Evolutionary conservation across 2,329 filamentous ascomycete species (phyloP), one percentile per base, ranked within the genome.

Genomic region (Aspergillus fructus): DNA sequence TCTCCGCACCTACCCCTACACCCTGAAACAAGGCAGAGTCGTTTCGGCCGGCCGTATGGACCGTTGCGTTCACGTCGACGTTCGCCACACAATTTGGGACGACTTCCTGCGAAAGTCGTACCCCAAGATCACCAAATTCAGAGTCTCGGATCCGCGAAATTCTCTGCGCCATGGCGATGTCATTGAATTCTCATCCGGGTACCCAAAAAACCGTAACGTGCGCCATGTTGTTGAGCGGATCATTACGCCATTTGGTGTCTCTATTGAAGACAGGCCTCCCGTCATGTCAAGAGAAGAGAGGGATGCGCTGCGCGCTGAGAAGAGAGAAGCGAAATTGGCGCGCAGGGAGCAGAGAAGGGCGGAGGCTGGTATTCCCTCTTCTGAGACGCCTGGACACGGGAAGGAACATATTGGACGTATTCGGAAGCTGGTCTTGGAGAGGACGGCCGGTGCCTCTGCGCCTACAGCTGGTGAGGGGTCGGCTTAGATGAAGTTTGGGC

Each of bases 121-220:
- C 64, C 71, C 72, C 2, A 64, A 71, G 54, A 66, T 68, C 40
- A 73, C 67, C 12, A 66, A 62, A 12, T 72, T 67, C 58, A 60
- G 73, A 7, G 75, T 78, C 1, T 65, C 70, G 1, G 76, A 78
- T 58, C 76, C 76, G 12, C 68, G 64, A 53, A 70, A 77, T 62
- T 77, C 74, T 7, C 67, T 77, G 37, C 73, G 75, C 41, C 69
- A 75, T 40, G 76, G 76, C n/a, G 76, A 78, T 53, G 72, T 77
- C 50, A 74, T 78, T 56, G 74, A 78, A 59, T 78, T 78, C 58
- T 72, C 74, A 53, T 76, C 73, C 7, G 76, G 75, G 1, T 69
- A 64, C 15, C 72, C 71, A 2, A 72, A 74, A 63, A 73, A 72
- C 54, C 70, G 71, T 12, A 64, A 63, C 21, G 75, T 78, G 49